These are phyloP conservation scores for Fusarium goolgardi DNA, from an alignment of 2,329 filamentous ascomycete species.

Conservation along the genomic window DNA sequence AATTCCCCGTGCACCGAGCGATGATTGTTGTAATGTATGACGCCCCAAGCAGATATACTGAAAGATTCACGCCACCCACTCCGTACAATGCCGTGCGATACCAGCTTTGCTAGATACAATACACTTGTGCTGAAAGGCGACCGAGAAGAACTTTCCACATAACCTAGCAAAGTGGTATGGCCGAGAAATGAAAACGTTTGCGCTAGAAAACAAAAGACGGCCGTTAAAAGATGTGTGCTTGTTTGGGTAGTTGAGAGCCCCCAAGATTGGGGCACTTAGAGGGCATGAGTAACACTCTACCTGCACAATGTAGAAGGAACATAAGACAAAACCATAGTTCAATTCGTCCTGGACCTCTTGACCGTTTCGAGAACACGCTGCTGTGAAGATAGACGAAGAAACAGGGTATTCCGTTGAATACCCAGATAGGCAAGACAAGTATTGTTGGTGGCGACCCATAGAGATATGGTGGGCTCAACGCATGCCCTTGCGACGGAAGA, in stretches of 20 bases:
- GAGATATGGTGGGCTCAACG: conserved; percentile 24
- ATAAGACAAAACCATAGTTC: not conserved
- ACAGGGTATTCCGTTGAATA: not conserved
- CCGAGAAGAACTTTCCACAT: not conserved
- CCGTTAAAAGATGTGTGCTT: not conserved
- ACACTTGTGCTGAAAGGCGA: conserved; percentile 3
- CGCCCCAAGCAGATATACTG: conserved; percentile 10
- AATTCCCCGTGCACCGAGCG: not conserved
- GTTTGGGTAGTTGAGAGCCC: not conserved
- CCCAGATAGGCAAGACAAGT: not conserved
- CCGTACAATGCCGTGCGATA: conserved; percentile 37
- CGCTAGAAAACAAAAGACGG: conserved; percentile 11
- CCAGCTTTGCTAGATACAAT: conserved; percentile 27
- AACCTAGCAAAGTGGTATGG: not conserved
- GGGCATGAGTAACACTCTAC: not conserved
- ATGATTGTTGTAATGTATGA: conserved; percentile 7
- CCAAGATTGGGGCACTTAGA: not conserved
- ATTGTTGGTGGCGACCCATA: not conserved
- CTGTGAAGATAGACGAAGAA: not conserved
- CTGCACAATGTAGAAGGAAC: not conserved
- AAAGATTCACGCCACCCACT: conserved; percentile 31
- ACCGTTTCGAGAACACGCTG: not conserved
- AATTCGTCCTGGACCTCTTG: not conserved
- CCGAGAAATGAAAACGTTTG: conserved; percentile 5
- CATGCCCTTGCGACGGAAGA: conserved; percentile 56